Evolutionary conservation across 2,329 filamentous ascomycete genomes (phyloP).

Genomic region (Aspergillus sp.): DNA sequence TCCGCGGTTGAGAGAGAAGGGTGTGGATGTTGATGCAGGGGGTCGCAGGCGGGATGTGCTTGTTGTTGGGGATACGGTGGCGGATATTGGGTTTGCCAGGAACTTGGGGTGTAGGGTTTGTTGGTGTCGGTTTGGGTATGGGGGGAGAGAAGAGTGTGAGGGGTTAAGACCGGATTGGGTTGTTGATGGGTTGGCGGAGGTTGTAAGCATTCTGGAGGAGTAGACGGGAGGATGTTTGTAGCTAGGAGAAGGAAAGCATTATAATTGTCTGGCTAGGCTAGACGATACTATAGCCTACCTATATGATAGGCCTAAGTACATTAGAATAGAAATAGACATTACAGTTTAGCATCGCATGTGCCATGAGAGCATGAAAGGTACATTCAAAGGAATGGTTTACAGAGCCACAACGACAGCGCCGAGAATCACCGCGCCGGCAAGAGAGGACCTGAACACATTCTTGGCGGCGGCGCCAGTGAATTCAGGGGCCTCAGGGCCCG

Average conservation of each 20-base stretch:
- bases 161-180: background rate
- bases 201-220: background rate
- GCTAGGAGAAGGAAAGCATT: background rate
- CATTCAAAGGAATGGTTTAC: slow-evolving; percentile 9
- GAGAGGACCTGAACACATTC: slow-evolving; percentile 19
- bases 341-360: background rate
- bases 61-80: slow-evolving; percentile 23
- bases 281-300: background rate
- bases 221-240: background rate
- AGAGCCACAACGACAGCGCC: slow-evolving; percentile 25
- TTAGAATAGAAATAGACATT: background rate
- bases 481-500: slow-evolving; percentile 7
- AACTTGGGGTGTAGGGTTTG: slow-evolving; percentile 16
- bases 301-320: background rate
- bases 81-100: slow-evolving; percentile 21
- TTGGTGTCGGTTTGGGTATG: slow-evolving; percentile 23
- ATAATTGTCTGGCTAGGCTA: background rate
- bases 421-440: slow-evolving; percentile 22
- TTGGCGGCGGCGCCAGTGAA: slow-evolving; percentile 22
- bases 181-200: slow-evolving; percentile 3
- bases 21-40: background rate
- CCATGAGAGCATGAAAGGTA: background rate
- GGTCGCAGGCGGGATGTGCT: slow-evolving; percentile 1
- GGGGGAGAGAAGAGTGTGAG: background rate
- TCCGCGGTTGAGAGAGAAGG: slow-evolving; percentile 7